phyloP scores from a whole-genome alignment of 73 alveolate species.

The Effrenium voratum region DNA sequence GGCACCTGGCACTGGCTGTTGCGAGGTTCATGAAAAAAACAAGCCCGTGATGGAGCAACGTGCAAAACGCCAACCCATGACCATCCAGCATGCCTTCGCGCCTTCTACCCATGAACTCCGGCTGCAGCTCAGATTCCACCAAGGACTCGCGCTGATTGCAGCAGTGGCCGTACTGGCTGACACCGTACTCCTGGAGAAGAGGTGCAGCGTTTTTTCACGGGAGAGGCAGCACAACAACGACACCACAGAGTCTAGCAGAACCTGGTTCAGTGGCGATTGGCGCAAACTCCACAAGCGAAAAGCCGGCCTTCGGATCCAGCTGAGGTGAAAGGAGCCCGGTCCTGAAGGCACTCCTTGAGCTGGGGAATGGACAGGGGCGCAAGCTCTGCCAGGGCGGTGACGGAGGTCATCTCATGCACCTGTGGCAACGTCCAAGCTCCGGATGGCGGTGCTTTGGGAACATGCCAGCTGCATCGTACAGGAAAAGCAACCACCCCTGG shows the following conservation, averaged over 20 bases:
- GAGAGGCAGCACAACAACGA: not conserved
- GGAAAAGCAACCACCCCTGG: not conserved
- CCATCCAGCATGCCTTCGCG: too few species aligned
- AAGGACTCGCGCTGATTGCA: slow-evolving; percentile 41
- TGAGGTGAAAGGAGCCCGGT: too few species aligned
- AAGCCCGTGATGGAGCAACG: too few species aligned
- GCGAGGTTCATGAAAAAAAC: too few species aligned
- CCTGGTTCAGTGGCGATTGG: too few species aligned
- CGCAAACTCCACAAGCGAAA: too few species aligned
- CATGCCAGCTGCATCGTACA: not conserved
- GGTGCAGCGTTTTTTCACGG: too few species aligned
- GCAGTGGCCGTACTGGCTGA: slow-evolving; percentile 65
- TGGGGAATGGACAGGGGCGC: not conserved
- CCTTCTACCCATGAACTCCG: too few species aligned
- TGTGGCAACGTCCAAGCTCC: not conserved
- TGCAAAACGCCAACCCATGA: too few species aligned
- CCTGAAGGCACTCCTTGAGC: slow-evolving; percentile 84
- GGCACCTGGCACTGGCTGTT: too few species aligned
- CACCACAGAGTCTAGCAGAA: not conserved
- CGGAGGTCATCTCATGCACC: not conserved
- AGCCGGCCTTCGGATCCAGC: too few species aligned
- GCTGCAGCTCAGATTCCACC: slow-evolving; percentile 27
- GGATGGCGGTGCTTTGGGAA: not conserved
- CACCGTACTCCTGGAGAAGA: slow-evolving; percentile 69
- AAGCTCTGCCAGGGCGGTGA: slow-evolving; percentile 13